These are phyloP conservation scores for Calendula officinalis DNA, from an alignment of 129 eudicot species.

Conservation along the genomic window DNA sequence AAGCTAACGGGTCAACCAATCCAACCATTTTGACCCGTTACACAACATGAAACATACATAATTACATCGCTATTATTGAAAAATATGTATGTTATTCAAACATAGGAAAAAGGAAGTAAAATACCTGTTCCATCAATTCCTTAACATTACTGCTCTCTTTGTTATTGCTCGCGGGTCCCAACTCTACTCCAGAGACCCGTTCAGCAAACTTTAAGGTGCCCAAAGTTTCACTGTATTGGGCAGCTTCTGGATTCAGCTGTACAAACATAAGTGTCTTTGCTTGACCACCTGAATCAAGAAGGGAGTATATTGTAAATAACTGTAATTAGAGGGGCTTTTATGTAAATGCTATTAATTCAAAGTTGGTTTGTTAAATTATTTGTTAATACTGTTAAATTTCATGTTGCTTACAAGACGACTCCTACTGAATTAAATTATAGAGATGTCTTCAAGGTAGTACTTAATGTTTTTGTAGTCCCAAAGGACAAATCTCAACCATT, in stretches of 20 bases:
- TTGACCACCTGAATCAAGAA: constrained; percentile 70
- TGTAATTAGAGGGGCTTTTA: neutral
- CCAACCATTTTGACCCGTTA: neutral
- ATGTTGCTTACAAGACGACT: no score
- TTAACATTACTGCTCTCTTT: constrained; percentile 75
- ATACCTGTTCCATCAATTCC: constrained; percentile 92
- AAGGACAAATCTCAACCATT: no score
- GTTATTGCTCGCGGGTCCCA: constrained; percentile 87
- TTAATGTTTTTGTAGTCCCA: no score
- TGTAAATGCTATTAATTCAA: neutral
- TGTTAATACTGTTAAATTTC: no score
- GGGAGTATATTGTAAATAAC: neutral
- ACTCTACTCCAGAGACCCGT: constrained; percentile 94
- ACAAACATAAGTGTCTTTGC: constrained; percentile 99
- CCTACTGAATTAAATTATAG: no score
- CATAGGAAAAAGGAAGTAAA: neutral
- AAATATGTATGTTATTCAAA: neutral
- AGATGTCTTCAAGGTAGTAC: no score
- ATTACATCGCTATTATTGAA: neutral
- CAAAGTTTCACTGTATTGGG: constrained; percentile 58
- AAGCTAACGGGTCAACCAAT: neutral
- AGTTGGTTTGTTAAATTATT: neutral
- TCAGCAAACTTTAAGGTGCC: constrained; percentile 98
- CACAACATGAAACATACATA: neutral
- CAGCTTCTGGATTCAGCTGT: constrained; percentile 77